These are phyloP conservation scores for Linanthus parryae DNA, from an alignment of 148 eudicot genomes.

Conservation along the genomic window DNA sequence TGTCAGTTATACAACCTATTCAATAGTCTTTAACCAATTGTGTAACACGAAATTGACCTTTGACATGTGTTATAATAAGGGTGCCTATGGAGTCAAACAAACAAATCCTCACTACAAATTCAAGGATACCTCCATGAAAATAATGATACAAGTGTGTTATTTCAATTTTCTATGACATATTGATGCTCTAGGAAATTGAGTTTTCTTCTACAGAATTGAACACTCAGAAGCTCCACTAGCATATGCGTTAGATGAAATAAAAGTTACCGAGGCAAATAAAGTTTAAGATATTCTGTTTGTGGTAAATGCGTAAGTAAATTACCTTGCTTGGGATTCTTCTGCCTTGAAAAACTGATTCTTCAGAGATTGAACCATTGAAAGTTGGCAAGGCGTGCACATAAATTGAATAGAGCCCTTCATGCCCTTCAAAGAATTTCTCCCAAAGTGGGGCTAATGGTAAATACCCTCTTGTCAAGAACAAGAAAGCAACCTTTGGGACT, in stretches of 20 bases:
- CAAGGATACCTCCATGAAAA: background rate
- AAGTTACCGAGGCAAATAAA: no score
- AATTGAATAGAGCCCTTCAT: slow-evolving; percentile 42
- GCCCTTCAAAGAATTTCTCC: slow-evolving; percentile 56
- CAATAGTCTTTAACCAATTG: no score
- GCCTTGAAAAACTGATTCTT: slow-evolving; percentile 42
- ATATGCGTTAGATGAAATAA: no score
- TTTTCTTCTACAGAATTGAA: background rate
- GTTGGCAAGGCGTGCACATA: slow-evolving; percentile 53
- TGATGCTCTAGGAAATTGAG: background rate
- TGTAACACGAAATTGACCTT: background rate
- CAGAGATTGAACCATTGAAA: slow-evolving; percentile 26
- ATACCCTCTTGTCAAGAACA: slow-evolving; percentile 51
- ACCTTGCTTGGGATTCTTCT: slow-evolving; percentile 69
- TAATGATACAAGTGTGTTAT: background rate
- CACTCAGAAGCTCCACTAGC: background rate
- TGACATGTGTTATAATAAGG: no score
- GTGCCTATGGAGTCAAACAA: no score
- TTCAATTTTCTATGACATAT: background rate
- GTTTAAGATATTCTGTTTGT: no score
- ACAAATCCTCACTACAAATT: no score
- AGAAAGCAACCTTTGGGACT: slow-evolving; percentile 46
- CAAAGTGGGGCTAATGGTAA: slow-evolving; percentile 51
- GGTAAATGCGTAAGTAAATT: no score
- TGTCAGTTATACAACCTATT: no score